Evolutionary conservation across 106 monocot species (phyloP), one percentile per base, ranked within the genome.

Genomic region (Dioscorea dumetorum): DNA sequence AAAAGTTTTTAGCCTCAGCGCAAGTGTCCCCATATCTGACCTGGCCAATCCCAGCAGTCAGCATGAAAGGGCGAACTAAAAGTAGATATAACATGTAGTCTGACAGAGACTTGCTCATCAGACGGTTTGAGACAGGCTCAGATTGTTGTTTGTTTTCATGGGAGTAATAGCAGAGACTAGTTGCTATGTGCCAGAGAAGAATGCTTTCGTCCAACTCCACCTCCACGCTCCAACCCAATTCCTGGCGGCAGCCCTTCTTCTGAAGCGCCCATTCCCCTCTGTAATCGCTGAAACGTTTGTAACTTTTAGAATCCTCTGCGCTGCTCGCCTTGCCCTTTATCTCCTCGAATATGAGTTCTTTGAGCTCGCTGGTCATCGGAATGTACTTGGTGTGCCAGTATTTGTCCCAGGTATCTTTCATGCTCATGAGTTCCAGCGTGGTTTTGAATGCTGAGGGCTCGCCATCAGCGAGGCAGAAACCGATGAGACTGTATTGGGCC

Each of bases 31-130:
- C 19, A 15, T 28, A 60, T 14, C 70, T 31, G 22, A 24, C 33
- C 21, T 60, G 13, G n/a, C 52, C 70, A 31, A 71, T 34, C 7
- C 14, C 31, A 9, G 70, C 28, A 24, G 70, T 22, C 32, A 71
- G 59, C 70, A 82, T 78, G 12, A 54, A 51, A 14, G 82, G 77
- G 1, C 35, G 77, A 12, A 64, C 8, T 7, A 78, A 33, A 4
- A 82, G 54, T 16, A 78, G 77, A 60, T 73, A 82, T 48, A 82
- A 19, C 82, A 82, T 73, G 78, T 83, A 83, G 17, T 83, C 49
- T 0, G 83, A 83, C 18, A 83, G n/a, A 13, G 22, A 1, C 51
- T 49, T 50, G 24, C 77, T 66, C 18, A 70, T 60, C 24, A 15
- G 10, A 1, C 22, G n/a, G 13, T 69, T 16, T 33, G n/a, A n/a